Conservation (phyloP, 805 yeast genomes). For the Zygosaccharomyces rouxii region DNA sequence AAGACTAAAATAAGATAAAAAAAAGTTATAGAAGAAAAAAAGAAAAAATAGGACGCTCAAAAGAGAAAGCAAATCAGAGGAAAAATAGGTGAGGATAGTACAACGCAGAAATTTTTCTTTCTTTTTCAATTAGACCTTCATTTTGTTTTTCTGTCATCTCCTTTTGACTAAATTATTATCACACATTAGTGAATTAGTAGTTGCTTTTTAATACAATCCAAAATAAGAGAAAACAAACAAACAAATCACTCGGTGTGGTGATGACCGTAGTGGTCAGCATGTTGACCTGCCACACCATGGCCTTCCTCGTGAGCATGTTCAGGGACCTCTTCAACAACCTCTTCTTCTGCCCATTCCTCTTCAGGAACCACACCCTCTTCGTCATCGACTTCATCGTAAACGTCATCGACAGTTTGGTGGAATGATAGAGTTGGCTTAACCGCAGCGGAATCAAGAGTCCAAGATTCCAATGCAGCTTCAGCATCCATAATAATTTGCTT, state of each 20-base stretch:
- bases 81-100: not conserved
- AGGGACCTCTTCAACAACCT: slow-evolving; percentile 1
- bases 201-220: not conserved
- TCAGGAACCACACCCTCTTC: slow-evolving; percentile 41
- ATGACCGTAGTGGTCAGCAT: not conserved
- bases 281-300: slow-evolving; percentile 1
- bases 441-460: slow-evolving; percentile 95
- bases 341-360: slow-evolving; percentile 26
- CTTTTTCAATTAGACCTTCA: not conserved
- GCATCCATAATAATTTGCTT: slow-evolving; percentile 97
- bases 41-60: not conserved
- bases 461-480: slow-evolving; percentile 88
- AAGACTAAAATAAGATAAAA: not conserved
- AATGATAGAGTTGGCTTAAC: slow-evolving; percentile 90
- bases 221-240: not conserved
- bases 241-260: slow-evolving; percentile 1
- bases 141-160: not conserved
- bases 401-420: slow-evolving; percentile 68
- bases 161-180: not conserved
- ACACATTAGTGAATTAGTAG: not conserved
- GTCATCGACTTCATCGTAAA: slow-evolving; percentile 46
- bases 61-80: not conserved
- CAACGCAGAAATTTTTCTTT: not conserved
- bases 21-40: slow-evolving; percentile 1
- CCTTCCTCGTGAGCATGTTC: slow-evolving; percentile 2